Conservation (phyloP, 2,329 filamentous ascomycete species). For the Arthroderma sp. region DNA sequence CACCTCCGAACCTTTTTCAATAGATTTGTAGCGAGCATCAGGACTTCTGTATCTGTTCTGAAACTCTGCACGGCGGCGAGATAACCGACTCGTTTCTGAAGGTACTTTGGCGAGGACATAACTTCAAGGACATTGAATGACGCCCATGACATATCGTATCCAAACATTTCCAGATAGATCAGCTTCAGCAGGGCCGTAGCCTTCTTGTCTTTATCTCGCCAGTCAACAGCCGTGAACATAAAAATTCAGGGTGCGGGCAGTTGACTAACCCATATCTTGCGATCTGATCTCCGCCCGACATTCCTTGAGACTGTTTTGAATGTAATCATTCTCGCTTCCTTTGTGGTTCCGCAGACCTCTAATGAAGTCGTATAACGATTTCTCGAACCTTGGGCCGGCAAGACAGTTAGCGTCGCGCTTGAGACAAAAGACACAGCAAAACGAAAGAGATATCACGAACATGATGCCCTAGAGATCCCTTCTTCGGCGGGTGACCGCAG, state of each 20-base stretch:
- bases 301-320: conserved; percentile 86
- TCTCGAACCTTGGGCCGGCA: conserved; percentile 67
- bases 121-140: conserved; percentile 97
- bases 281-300: conserved; percentile 84
- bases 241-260: conserved; percentile 2
- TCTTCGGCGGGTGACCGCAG: too few relatives aligned
- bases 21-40: conserved; percentile 94
- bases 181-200: conserved; percentile 91
- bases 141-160: conserved; percentile 98
- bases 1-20: conserved; percentile 61
- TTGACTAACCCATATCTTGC: conserved; percentile 69
- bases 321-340: conserved; percentile 87
- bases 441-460: too few relatives aligned
- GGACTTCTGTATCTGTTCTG: conserved; percentile 82
- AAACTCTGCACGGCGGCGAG: conserved; percentile 93
- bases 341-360: conserved; percentile 90
- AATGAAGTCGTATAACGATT: conserved; percentile 97
- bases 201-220: conserved; percentile 58
- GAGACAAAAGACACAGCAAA: neutral
- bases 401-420: neutral
- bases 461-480: too few relatives aligned
- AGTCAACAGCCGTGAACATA: conserved; percentile 5
- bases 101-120: conserved; percentile 91
- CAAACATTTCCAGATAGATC: conserved; percentile 97
- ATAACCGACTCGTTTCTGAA: conserved; percentile 92